phyloP scores from a whole-genome alignment of 305 asterid genomes.

The Fraxinus velutina region DNA sequence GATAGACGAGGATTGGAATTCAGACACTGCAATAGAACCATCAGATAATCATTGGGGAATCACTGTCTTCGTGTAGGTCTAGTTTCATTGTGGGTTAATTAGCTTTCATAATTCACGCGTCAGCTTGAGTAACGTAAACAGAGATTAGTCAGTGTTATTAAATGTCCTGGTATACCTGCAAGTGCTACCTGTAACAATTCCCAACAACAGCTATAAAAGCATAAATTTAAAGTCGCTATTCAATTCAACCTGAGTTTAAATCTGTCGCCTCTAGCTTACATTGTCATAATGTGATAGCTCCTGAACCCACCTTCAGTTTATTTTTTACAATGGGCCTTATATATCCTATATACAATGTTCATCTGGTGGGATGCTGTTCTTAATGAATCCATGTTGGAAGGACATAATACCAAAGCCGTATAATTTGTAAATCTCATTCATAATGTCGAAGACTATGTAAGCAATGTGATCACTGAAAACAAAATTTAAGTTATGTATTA shows the following conservation, averaged over 20 bases:
- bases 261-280: neutral
- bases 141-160: no score
- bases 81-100: neutral
- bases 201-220: neutral
- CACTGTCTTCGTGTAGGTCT: neutral
- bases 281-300: neutral
- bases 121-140: neutral
- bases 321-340: neutral
- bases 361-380: no score
- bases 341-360: neutral
- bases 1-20: neutral
- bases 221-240: neutral
- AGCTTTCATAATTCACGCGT: neutral
- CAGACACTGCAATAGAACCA: neutral
- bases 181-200: neutral
- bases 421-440: no score
- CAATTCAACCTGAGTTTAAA: neutral
- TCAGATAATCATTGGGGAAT: neutral
- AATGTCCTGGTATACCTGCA: neutral
- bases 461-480: no score
- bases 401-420: no score
- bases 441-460: no score
- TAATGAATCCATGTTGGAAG: no score
- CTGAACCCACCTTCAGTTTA: neutral
- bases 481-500: no score